Base-by-base conservation (phyloP, 2,329 filamentous ascomycete genomes). In the Orbilia javanica region DNA sequence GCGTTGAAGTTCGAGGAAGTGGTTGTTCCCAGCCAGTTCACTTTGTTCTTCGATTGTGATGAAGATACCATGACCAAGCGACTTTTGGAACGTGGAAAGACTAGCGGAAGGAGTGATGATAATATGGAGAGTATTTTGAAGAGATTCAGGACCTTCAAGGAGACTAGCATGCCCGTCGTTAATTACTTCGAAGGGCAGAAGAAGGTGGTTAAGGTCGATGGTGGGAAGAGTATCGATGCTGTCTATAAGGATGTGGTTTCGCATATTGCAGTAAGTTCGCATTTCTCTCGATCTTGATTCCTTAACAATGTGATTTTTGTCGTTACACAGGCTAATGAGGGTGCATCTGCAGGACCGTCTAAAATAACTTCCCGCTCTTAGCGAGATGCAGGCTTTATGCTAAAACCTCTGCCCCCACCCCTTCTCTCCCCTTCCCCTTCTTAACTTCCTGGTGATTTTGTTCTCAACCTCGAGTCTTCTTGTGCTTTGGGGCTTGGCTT, bases 161-260 rank as follows among this genome's bases (percentile, higher is more conserved):
- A 98, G 85, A 97, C 94, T 1, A 97, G 93, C 86, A 97, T 98
- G 95, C 96, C 96, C 27, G 96, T 98, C 55, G 93, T 99, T 68
- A 88, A 97, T 81, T 89, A 93, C 84, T 98, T 92, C 84, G 90
- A 91, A 83, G 87, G 87, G 82, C 87, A 94, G 85, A 90, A 89
- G 82, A 90, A 91, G 83, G 93, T 98, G 15, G 89, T 97, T 84
- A 92, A 90, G 86, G 88, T 98, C 52, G 87, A 91, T 81, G 93
- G 73, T 22, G 73, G 65, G 1, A 77, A 77, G 62, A 44, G 39
- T 7, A 66, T 77, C 25, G 73, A 77, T 53, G 57, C 66, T 8
- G 73, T 77, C 29, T 77, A 77, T 29, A 70, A 70, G 15, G 73
- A 70, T 15, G 73, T 77, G 13, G 66, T 71, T 22, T 29, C 66